Evolutionary conservation across 2,329 filamentous ascomycete genomes (phyloP).

Genomic region (Exophiala sideris): DNA sequence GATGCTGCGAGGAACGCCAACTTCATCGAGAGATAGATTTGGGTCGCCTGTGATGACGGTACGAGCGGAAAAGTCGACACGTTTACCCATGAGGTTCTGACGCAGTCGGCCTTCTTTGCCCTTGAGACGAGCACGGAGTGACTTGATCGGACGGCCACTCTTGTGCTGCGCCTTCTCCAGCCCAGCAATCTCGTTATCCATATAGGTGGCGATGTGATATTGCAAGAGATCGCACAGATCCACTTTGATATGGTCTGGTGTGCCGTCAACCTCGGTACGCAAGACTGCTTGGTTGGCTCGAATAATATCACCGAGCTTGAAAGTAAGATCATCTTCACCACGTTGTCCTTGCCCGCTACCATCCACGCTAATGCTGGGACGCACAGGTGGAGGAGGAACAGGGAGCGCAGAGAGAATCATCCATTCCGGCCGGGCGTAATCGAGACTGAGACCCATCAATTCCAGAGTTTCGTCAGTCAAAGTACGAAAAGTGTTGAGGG

Average conservation of each 20-base stretch:
- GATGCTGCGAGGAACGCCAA: conserved; percentile 92
- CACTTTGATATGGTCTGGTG: conserved; percentile 81
- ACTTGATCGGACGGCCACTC: conserved; percentile 93
- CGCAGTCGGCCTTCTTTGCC: conserved; percentile 97
- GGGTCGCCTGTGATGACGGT: conserved; percentile 99
- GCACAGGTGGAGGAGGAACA: conserved; percentile 90
- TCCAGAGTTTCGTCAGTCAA: conserved; percentile 78
- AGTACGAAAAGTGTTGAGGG: conserved; percentile 79
- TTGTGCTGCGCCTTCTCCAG: conserved; percentile 94
- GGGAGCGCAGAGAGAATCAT: conserved; percentile 95
- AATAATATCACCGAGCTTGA: conserved; percentile 98
- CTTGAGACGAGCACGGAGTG: conserved; percentile 94
- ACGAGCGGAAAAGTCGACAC: conserved; percentile 98
- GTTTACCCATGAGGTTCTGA: conserved; percentile 99
- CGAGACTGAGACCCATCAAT: conserved; percentile 86
- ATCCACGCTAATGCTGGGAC: conserved; percentile 95
- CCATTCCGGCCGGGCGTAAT: conserved; percentile 97
- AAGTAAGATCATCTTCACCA: conserved; percentile 98
- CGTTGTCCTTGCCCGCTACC: conserved; percentile 87
- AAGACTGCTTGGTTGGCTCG: conserved; percentile 94
- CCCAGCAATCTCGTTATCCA: conserved; percentile 99
- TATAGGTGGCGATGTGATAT: conserved; percentile 97
- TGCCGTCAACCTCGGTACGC: conserved; percentile 85
- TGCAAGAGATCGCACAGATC: conserved; percentile 92
- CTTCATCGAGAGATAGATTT: conserved; percentile 92